Conservation (phyloP, 2,329 filamentous ascomycete species). For the Fusarium chuoi region DNA sequence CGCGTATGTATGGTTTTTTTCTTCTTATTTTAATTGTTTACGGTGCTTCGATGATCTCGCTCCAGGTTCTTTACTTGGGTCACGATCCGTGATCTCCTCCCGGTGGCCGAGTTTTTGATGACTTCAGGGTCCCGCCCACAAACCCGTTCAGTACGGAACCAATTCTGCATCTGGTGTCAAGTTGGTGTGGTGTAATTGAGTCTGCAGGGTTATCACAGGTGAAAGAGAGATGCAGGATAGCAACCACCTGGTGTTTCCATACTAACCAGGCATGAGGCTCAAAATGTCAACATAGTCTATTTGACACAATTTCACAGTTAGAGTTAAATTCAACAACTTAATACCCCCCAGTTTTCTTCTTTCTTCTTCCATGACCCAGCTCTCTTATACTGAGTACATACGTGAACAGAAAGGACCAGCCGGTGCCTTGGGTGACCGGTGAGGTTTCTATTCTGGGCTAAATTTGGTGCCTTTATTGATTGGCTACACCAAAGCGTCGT, state of each 20-base stretch:
- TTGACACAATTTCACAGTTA: not conserved
- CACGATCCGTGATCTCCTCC: conserved; percentile 21
- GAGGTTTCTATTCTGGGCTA: conserved; percentile 43
- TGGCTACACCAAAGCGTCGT: conserved; percentile 44
- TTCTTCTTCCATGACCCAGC: not conserved
- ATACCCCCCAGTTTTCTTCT: not conserved
- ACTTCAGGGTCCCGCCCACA: conserved; percentile 12
- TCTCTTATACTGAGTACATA: conserved; percentile 1
- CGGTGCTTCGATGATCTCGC: not conserved
- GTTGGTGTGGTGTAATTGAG: conserved; percentile 37
- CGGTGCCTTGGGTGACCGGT: not conserved
- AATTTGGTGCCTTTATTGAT: conserved; percentile 31
- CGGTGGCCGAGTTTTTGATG: conserved; percentile 21
- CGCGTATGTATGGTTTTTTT: not conserved
- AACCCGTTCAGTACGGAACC: conserved; percentile 23
- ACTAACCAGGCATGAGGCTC: not conserved
- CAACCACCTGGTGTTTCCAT: not conserved
- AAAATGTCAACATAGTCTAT: not conserved
- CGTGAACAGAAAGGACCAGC: conserved; percentile 1
- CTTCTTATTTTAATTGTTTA: not conserved
- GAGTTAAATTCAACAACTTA: not conserved
- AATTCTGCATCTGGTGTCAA: conserved; percentile 34
- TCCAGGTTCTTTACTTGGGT: not conserved
- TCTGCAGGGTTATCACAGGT: conserved; percentile 37
- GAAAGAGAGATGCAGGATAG: conserved; percentile 28